Evolutionary conservation across 2,329 filamentous ascomycete species (phyloP).

Genomic region (Trichoderma breve): DNA sequence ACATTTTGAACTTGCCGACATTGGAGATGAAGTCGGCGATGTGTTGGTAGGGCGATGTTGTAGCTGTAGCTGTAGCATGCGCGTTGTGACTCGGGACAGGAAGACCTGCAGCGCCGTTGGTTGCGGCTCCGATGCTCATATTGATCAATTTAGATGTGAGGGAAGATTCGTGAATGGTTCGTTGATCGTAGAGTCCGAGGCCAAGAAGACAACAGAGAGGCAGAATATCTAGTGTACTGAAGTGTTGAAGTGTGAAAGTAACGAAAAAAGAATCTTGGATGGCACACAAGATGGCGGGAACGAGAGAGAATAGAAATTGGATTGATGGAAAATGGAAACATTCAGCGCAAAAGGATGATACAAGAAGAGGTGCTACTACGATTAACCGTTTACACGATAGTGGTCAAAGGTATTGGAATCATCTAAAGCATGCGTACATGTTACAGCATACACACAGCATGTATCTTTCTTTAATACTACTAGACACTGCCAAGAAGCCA

Average conservation of each 20-base stretch:
- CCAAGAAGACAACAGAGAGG: background rate
- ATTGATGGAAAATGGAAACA: background rate
- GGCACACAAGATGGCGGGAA: background rate
- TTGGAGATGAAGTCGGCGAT: background rate
- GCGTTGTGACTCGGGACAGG: background rate
- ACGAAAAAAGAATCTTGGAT: background rate
- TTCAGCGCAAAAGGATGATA: background rate
- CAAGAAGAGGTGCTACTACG: background rate
- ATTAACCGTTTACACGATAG: background rate
- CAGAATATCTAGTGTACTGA: background rate
- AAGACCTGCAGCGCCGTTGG: background rate
- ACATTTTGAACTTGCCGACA: background rate
- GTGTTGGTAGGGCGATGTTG: background rate
- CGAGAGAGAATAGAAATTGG: background rate
- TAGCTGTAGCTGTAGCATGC: background rate
- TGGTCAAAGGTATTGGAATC: background rate
- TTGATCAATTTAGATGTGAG: background rate
- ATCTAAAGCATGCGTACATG: background rate
- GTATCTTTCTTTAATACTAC: background rate
- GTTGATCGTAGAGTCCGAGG: background rate
- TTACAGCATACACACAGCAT: background rate
- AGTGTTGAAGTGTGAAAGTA: background rate
- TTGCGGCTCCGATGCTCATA: background rate
- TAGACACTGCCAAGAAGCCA: background rate
- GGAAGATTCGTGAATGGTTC: background rate